Base-by-base conservation (phyloP, 2,329 filamentous ascomycete species). In the Clathrospora elynae region DNA sequence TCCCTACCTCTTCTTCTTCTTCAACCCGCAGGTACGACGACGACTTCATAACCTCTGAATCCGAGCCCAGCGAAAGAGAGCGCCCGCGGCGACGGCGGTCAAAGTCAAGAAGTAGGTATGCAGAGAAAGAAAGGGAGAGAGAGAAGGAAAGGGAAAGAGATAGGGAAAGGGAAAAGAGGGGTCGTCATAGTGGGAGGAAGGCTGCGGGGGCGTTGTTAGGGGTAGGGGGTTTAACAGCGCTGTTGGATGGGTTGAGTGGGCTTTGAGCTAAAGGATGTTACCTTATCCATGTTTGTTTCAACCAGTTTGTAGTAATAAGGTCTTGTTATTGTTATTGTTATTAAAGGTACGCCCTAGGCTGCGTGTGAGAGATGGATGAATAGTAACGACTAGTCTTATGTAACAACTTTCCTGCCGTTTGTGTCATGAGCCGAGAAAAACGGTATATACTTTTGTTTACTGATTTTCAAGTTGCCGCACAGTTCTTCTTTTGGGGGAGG, bases 151-250 rank as follows among this genome's bases (percentile, higher is more conserved):
- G 24, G 13, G 11, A 26, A 12, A 14, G 26, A 25, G 34, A 43
- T 3, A 31, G 35, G 10, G 35, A 29, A 13, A 19, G 35, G 17
- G 44, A 26, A 17, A 50, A 35, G 42, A 64, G 50, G 52, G 62
- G 53, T 35, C 53, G 55, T 24, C 32, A 57, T 18, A 54, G 52
- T 12, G 59, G 61, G 42, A 59, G 51, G 16, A 61, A 57, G 20
- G 59, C 66, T 8, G 56, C 66, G 17, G 64, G 65, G 11, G 65
- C 66, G 11, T 37, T 71, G 47, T 59, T 68, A 44, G 66, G 64
- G 8, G 64, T 70, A 34, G 67, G 66, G 5, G 67, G 67, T n/a
- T 49, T 70, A 52, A 68, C 67, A 23, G 66, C 66, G 12, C 44
- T 71, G 38, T 46, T 71, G 51, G 67, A 71, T 58, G 65, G 64